These are phyloP conservation scores for Tetracladium setigerum DNA, from an alignment of 495 filamentous ascomycete species.

Conservation along the genomic window DNA sequence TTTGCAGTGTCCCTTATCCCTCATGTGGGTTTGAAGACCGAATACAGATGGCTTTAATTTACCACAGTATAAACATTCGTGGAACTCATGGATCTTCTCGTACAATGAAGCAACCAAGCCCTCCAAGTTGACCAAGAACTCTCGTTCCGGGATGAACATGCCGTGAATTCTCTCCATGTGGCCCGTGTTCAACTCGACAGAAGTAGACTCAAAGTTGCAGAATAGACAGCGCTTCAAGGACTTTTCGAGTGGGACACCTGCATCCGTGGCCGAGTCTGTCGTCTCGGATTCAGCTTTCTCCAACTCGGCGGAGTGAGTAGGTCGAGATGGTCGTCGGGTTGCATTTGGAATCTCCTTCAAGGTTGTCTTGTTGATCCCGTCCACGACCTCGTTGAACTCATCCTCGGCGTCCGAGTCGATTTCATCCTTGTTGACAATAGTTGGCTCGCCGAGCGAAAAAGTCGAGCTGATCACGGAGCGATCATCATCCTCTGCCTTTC, in stretches of 20 bases:
- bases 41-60: constrained; percentile 63
- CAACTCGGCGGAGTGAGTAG: constrained; percentile 20
- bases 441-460: constrained; percentile 72
- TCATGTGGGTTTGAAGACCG: constrained; percentile 90
- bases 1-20: constrained; percentile 92
- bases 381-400: constrained; percentile 71
- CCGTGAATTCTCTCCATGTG: constrained; percentile 93
- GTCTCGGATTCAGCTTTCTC: constrained; percentile 15
- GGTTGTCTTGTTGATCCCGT: constrained; percentile 67
- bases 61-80: constrained; percentile 80
- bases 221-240: constrained; percentile 73
- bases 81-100: constrained; percentile 65
- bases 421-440: constrained; percentile 29
- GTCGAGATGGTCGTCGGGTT: constrained; percentile 24
- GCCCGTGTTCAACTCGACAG: constrained; percentile 59
- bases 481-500: constrained; percentile 49
- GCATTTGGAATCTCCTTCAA: constrained; percentile 43
- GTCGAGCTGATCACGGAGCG: constrained; percentile 85
- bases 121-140: constrained; percentile 72
- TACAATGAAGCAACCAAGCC: constrained; percentile 72
- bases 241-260: constrained; percentile 27
- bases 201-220: constrained; percentile 75
- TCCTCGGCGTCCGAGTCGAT: constrained; percentile 52
- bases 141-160: constrained; percentile 89
- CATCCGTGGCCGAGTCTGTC: constrained; percentile 15